Percentiles rank a stretch among this genome's conserved stretches.
phyloP scores from a whole-genome alignment of 1,139 yeast genomes.

The Geotrichum reessii region DNA sequence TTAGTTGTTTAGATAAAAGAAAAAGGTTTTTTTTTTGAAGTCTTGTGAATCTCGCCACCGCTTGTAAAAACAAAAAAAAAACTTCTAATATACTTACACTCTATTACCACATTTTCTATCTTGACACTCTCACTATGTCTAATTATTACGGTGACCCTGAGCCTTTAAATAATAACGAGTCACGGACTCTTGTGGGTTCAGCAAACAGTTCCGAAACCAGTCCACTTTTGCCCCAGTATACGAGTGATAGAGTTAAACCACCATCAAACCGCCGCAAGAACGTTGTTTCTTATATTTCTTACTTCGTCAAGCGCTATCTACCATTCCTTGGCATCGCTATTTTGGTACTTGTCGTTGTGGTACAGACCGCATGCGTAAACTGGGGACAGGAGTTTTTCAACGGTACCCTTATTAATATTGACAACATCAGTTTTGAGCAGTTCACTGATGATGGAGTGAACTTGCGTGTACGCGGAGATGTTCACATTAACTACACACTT shows the following conservation, averaged over 20 bases:
- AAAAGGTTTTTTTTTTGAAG: not conserved
- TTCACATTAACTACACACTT: constrained; percentile 11
- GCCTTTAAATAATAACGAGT: not conserved
- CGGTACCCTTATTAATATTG: constrained; percentile 10
- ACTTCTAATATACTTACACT: too few species aligned
- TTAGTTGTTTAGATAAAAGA: too few species aligned
- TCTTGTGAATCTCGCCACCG: not conserved
- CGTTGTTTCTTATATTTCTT: not conserved
- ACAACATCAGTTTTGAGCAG: constrained; percentile 9
- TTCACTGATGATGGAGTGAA: constrained; percentile 14
- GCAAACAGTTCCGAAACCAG: not conserved
- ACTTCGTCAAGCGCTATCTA: not conserved
- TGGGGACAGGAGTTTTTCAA: constrained; percentile 16
- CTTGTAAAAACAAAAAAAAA: not conserved
- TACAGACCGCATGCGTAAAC: constrained; percentile 1
- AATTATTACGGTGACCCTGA: not conserved
- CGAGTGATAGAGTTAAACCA: not conserved
- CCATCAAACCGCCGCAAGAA: not conserved
- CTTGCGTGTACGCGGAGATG: constrained; percentile 10
- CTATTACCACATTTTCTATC: too few species aligned
- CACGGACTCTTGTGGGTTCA: not conserved
- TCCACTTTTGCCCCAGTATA: not conserved
- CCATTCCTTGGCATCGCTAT: not conserved
- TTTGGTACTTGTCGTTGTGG: not conserved
- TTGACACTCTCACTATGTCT: not conserved